These are phyloP conservation scores for Flaveria linearis DNA, from an alignment of 129 eudicot genomes.

Conservation along the genomic window DNA sequence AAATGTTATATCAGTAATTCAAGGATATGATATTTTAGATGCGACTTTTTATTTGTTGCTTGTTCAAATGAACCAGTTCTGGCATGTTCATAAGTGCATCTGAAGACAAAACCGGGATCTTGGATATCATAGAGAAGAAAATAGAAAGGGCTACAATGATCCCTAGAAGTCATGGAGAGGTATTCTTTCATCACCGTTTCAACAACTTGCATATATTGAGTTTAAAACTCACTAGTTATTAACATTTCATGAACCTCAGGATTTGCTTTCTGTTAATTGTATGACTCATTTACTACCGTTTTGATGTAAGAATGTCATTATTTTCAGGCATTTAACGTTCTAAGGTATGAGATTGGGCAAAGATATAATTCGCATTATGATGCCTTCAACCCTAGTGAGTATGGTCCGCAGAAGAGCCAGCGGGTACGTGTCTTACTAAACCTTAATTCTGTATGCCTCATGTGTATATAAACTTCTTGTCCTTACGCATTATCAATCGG, in stretches of 20 bases:
- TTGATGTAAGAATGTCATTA: slow-evolving; percentile 8
- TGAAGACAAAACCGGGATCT: slow-evolving; percentile 84
- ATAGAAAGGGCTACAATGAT: slow-evolving; percentile 88
- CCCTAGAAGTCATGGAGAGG: slow-evolving; percentile 89
- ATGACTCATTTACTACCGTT: background rate
- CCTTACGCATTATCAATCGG: background rate
- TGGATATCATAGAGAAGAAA: slow-evolving; percentile 78
- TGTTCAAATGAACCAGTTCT: slow-evolving; percentile 56
- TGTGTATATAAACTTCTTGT: background rate
- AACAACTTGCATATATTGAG: background rate
- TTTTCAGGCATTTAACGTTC: slow-evolving; percentile 89
- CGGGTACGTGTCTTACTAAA: slow-evolving; percentile 54
- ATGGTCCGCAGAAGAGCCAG: slow-evolving; percentile 97
- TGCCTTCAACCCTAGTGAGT: slow-evolving; percentile 93
- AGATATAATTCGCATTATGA: slow-evolving; percentile 92
- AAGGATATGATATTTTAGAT: background rate
- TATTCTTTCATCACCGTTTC: slow-evolving; percentile 26
- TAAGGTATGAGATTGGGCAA: slow-evolving; percentile 88
- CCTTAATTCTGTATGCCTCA: background rate
- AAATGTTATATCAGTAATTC: background rate
- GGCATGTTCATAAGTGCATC: slow-evolving; percentile 92
- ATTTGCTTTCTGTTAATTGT: background rate
- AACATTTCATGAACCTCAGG: background rate
- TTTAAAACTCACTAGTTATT: background rate
- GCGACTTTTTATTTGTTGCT: background rate